phyloP scores from a whole-genome alignment of 805 yeast genomes.

The Zygotorulaspora sp. region DNA sequence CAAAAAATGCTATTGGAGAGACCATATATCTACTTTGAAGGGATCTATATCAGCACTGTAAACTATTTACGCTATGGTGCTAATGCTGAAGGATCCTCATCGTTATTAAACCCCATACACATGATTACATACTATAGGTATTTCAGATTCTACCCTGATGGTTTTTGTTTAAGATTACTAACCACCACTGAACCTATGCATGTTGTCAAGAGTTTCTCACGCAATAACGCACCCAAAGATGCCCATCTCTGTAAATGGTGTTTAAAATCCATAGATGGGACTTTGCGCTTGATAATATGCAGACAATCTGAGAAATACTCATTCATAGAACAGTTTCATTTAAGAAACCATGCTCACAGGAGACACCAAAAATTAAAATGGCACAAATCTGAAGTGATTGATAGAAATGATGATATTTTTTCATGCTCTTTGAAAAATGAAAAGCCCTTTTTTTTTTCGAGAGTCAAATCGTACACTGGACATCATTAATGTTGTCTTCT shows the following conservation, averaged over 20 bases:
- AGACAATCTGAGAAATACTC: slow-evolving; percentile 59
- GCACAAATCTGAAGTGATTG: slow-evolving; percentile 56
- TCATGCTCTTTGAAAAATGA: slow-evolving; percentile 63
- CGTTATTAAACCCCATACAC: slow-evolving; percentile 72
- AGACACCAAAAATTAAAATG: slow-evolving; percentile 70
- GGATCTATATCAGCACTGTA: slow-evolving; percentile 80
- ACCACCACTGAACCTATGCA: slow-evolving; percentile 66
- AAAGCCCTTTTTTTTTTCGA: slow-evolving; percentile 70
- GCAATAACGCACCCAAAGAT: slow-evolving; percentile 33
- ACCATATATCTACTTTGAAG: slow-evolving; percentile 76
- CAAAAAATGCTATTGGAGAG: slow-evolving; percentile 43
- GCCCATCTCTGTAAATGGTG: slow-evolving; percentile 55
- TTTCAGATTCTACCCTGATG: slow-evolving; percentile 73
- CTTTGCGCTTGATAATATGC: slow-evolving; percentile 46
- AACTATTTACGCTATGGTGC: slow-evolving; percentile 84
- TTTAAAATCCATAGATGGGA: slow-evolving; percentile 47
- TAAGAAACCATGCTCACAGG: slow-evolving; percentile 56
- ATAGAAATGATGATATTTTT: slow-evolving; percentile 53
- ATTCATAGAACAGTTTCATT: slow-evolving; percentile 59
- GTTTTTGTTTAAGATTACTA: slow-evolving; percentile 63
- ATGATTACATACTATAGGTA: slow-evolving; percentile 87
- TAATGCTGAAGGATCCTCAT: slow-evolving; percentile 55
- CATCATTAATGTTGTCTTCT: too few species aligned
- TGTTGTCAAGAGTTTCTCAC: slow-evolving; percentile 54
- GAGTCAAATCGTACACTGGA: slow-evolving; percentile 42